Evolutionary conservation across 345 rosid species (phyloP).

Genomic region (Acer negundo): DNA sequence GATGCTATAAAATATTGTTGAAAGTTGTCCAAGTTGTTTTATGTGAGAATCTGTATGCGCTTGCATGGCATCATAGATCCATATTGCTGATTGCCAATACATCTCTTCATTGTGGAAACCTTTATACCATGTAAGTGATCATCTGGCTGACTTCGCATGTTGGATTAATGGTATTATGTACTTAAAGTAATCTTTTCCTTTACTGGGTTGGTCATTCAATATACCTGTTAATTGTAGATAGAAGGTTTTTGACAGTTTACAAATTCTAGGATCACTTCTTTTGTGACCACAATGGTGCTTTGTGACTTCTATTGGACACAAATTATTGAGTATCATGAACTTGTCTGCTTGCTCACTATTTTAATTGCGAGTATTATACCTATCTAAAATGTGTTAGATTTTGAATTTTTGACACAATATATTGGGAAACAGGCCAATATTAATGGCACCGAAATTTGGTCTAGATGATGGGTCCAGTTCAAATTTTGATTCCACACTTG

Average conservation of each 20-base stretch:
- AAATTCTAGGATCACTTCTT: neutral
- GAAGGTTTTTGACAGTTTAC: neutral
- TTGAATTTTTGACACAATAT: slow-evolving; percentile 13
- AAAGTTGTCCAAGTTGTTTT: neutral
- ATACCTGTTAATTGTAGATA: neutral
- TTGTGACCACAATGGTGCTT: neutral
- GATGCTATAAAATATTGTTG: neutral
- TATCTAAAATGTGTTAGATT: neutral
- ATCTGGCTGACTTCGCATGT: neutral
- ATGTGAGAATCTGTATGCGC: neutral
- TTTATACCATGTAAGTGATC: neutral
- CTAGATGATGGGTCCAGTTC: slow-evolving; percentile 69
- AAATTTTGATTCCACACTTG: slow-evolving; percentile 82
- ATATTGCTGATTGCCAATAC: neutral
- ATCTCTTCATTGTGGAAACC: neutral
- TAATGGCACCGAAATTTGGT: slow-evolving; percentile 89
- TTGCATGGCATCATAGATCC: neutral
- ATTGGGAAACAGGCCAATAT: slow-evolving; percentile 65
- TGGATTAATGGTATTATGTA: neutral
- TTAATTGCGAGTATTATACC: neutral
- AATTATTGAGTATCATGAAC: slow-evolving; percentile 4
- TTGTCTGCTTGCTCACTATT: neutral
- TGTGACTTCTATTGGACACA: too few species aligned
- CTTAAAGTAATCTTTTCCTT: neutral
- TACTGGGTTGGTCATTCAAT: neutral